Evolutionary conservation across 805 yeast genomes (phyloP).

Genomic region (Myxozyma neglecta): DNA sequence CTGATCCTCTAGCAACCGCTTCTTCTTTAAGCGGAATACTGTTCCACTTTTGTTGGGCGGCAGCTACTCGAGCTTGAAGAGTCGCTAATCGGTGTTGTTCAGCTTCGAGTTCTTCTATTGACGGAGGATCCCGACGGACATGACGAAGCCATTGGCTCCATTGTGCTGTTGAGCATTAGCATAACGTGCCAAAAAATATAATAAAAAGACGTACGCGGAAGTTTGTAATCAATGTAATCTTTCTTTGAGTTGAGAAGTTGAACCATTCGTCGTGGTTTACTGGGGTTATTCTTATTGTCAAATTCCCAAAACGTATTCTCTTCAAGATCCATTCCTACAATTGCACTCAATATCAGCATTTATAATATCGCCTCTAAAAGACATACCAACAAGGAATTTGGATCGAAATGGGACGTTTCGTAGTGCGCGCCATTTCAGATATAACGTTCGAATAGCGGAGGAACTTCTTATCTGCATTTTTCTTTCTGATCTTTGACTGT

Average conservation of each 20-base stretch:
- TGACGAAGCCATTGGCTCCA: constrained; percentile 82
- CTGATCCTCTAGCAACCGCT: constrained; percentile 12
- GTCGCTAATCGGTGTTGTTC: constrained; percentile 59
- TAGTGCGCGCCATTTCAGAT: constrained; percentile 60
- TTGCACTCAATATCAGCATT: background rate
- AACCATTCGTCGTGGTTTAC: constrained; percentile 60
- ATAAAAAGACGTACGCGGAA: constrained; percentile 42
- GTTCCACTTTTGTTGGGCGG: constrained; percentile 44
- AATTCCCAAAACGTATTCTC: constrained; percentile 90
- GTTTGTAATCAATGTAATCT: constrained; percentile 58
- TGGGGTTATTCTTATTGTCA: constrained; percentile 51
- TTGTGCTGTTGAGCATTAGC: constrained; percentile 44
- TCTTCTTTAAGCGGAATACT: constrained; percentile 38
- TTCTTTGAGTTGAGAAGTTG: constrained; percentile 53
- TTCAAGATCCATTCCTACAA: constrained; percentile 66
- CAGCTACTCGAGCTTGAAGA: constrained; percentile 52
- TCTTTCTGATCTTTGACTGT: background rate
- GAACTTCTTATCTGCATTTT: constrained; percentile 7
- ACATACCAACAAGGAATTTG: constrained; percentile 56
- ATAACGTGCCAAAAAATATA: constrained; percentile 43
- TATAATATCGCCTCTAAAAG: background rate
- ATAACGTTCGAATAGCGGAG: constrained; percentile 22
- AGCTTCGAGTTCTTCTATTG: constrained; percentile 57
- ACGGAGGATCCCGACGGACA: constrained; percentile 61
- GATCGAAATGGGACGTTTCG: constrained; percentile 67